A percentile compares a stretch with the other conserved stretches of the same genome.
phyloP scores from a whole-genome alignment of 257 asterid species.

The Solanum pimpinellifolium region DNA sequence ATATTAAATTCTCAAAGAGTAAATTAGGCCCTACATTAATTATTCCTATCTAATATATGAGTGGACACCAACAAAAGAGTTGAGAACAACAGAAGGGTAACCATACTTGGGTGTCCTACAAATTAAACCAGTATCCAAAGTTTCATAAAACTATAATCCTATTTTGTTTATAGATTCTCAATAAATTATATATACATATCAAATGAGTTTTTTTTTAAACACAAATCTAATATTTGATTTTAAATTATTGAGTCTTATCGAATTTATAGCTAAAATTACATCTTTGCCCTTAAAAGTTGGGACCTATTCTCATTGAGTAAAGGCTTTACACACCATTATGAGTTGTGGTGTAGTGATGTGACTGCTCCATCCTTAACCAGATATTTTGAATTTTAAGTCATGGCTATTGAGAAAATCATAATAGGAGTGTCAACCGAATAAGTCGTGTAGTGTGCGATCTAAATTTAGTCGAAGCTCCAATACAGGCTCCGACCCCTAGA shows the following conservation, averaged over 20 bases:
- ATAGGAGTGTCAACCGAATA: not conserved
- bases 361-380: too few relatives aligned
- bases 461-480: too few relatives aligned
- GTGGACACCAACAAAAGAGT: not conserved
- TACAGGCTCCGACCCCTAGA: fast-evolving
- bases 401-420: too few relatives aligned
- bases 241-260: not conserved
- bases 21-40: not conserved
- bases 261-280: not conserved
- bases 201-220: not conserved
- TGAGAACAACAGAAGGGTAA: not conserved
- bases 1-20: not conserved
- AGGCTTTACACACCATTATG: not conserved
- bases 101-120: not conserved
- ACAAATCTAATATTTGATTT: not conserved
- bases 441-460: not conserved
- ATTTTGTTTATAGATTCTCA: not conserved
- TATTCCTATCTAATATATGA: not conserved
- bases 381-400: too few relatives aligned
- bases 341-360: not conserved
- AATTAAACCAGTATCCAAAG: not conserved
- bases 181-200: not conserved
- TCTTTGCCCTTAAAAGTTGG: not conserved
- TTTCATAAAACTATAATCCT: not conserved
- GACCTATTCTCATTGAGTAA: not conserved